Conservation (phyloP, 2,329 filamentous ascomycete species). For the Phoma herbarum region DNA sequence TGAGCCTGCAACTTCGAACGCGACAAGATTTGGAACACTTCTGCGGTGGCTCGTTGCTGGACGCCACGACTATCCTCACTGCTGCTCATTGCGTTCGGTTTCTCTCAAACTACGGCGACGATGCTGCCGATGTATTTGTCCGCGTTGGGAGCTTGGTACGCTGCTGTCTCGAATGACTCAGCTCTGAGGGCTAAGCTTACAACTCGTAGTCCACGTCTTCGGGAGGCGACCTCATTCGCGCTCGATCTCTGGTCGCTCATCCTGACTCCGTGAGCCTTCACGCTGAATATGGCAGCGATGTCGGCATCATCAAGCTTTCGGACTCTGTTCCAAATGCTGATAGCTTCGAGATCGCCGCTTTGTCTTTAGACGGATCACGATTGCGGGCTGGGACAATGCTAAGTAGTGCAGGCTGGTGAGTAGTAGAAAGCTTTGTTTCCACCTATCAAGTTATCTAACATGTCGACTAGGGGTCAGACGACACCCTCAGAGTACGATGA, state of each 20-base stretch:
- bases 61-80: not conserved
- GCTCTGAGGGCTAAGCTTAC: too few species aligned
- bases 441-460: too few species aligned
- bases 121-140: not conserved
- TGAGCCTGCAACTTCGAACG: not conserved
- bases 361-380: not conserved
- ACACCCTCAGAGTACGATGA: too few species aligned
- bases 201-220: too few species aligned
- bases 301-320: not conserved
- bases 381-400: not conserved
- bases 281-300: not conserved
- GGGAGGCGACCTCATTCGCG: not conserved
- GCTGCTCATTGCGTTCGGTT: not conserved
- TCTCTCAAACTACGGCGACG: not conserved
- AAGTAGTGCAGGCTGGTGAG: not conserved
- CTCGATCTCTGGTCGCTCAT: not conserved
- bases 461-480: too few species aligned
- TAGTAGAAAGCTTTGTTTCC: too few species aligned
- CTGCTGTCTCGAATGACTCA: too few species aligned
- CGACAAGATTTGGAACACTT: not conserved
- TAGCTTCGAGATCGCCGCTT: not conserved
- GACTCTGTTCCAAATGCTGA: too few species aligned
- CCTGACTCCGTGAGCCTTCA: not conserved
- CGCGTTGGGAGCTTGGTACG: not conserved
- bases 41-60: not conserved